Evolutionary conservation across 352 stramenopile genomes (phyloP).

Genomic region (Phytophthora boehmeriae): DNA sequence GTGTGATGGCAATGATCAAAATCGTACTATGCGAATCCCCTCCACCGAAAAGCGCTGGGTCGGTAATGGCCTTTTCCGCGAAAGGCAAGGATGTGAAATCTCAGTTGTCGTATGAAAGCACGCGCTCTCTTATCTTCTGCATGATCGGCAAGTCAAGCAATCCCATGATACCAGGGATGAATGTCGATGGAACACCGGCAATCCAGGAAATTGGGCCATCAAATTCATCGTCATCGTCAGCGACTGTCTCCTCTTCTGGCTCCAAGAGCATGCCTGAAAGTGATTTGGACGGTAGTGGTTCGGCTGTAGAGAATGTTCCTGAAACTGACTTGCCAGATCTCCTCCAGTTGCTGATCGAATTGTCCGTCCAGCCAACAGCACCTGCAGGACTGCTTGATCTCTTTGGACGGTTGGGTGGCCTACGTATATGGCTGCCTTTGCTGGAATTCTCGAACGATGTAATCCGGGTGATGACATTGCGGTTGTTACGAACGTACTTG

Average conservation of each 20-base stretch:
- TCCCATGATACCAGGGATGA: slow-evolving; percentile 64
- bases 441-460: slow-evolving; percentile 76
- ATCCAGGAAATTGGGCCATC: slow-evolving; percentile 53
- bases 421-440: slow-evolving; percentile 84
- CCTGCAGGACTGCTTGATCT: slow-evolving; percentile 73
- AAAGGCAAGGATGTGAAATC: slow-evolving; percentile 74
- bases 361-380: slow-evolving; percentile 74
- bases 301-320: slow-evolving; percentile 76
- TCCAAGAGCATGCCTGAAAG: slow-evolving; percentile 69
- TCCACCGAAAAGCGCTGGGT: slow-evolving; percentile 48
- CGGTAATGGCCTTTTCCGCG: slow-evolving; percentile 54
- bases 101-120: slow-evolving; percentile 84
- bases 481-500: slow-evolving; percentile 78
- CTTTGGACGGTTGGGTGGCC: slow-evolving; percentile 74
- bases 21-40: slow-evolving; percentile 83
- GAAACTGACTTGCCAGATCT: slow-evolving; percentile 77
- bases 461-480: slow-evolving; percentile 83
- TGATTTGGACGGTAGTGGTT: slow-evolving; percentile 64
- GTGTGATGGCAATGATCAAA: slow-evolving; percentile 77
- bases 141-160: slow-evolving; percentile 88
- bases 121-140: slow-evolving; percentile 82
- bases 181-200: slow-evolving; percentile 62
- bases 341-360: slow-evolving; percentile 77
- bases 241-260: slow-evolving; percentile 37
- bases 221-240: slow-evolving; percentile 44